phyloP scores from a whole-genome alignment of 2,329 filamentous ascomycete genomes.

The Fusarium compactum region DNA sequence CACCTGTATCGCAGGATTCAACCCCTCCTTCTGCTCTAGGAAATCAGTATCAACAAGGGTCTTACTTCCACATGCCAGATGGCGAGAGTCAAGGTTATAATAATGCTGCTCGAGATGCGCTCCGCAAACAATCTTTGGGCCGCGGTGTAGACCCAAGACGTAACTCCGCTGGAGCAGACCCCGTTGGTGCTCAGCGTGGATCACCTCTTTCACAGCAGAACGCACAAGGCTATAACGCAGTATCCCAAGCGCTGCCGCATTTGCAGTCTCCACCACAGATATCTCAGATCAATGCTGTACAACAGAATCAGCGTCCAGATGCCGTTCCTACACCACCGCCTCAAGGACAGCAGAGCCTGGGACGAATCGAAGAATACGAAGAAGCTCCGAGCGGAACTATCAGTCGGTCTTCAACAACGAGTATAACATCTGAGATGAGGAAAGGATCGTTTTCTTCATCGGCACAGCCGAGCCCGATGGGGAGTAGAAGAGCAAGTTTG shows the following conservation, averaged over 20 bases:
- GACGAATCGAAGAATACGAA: constrained; percentile 46
- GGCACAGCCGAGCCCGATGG: constrained; percentile 33
- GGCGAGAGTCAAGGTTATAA: constrained; percentile 40
- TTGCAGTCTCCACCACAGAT: constrained; percentile 33
- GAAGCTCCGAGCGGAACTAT: constrained; percentile 29
- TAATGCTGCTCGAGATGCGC: constrained; percentile 37
- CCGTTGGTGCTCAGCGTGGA: constrained; percentile 19
- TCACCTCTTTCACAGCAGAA: constrained; percentile 28
- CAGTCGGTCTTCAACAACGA: constrained; percentile 39
- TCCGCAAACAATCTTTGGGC: constrained; percentile 42
- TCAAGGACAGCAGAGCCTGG: constrained; percentile 35
- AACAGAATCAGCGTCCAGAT: constrained; percentile 19
- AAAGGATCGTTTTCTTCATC: constrained; percentile 35
- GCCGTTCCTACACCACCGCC: constrained; percentile 19
- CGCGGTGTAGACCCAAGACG: constrained; percentile 40
- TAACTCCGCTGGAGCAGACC: constrained; percentile 38
- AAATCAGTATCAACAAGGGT: constrained; percentile 32
- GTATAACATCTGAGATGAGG: constrained; percentile 23
- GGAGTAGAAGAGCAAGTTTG: constrained; percentile 41
- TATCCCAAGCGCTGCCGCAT: constrained; percentile 13
- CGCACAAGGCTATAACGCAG: constrained; percentile 2
- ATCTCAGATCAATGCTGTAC: constrained; percentile 14
- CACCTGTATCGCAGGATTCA: constrained; percentile 43
- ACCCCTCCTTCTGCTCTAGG: constrained; percentile 31
- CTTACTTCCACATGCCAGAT: constrained; percentile 39